These are phyloP conservation scores for Jackrogersella multiformis DNA, from an alignment of 495 filamentous ascomycete genomes.

Conservation along the genomic window DNA sequence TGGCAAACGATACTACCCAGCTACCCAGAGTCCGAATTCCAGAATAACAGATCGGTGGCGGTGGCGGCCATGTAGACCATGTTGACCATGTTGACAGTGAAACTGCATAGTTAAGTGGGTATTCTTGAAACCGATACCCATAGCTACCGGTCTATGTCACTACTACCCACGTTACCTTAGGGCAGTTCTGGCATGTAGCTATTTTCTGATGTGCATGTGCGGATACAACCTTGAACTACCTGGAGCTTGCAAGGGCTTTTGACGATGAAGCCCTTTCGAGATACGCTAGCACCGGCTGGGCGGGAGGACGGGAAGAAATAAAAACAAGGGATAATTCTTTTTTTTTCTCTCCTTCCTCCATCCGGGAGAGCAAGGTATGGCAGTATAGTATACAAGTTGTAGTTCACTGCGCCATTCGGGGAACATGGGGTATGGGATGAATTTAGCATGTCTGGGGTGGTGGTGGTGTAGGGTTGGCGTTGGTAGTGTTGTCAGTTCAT, in stretches of 20 bases:
- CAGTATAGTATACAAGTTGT: constrained; percentile 15
- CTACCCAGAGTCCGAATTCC: constrained; percentile 29
- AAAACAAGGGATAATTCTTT: constrained; percentile 7
- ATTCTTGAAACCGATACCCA: constrained; percentile 43
- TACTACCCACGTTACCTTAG: constrained; percentile 28
- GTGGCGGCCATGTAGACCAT: constrained; percentile 38
- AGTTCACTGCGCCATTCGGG: constrained; percentile 17
- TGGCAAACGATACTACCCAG: constrained; percentile 41
- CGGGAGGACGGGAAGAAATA: constrained; percentile 23
- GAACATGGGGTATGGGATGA: constrained; percentile 3
- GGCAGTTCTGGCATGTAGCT: constrained; percentile 28
- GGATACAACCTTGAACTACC: constrained; percentile 40
- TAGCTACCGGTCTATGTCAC: constrained; percentile 31
- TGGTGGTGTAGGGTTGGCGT: constrained; percentile 14
- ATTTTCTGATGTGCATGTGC: constrained; percentile 45
- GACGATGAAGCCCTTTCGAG: constrained; percentile 33
- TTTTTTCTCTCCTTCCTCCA: neutral
- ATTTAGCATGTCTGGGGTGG: constrained; percentile 7
- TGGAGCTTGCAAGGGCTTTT: constrained; percentile 25
- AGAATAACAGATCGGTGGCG: constrained; percentile 46
- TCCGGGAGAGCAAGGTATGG: constrained; percentile 25
- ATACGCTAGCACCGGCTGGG: constrained; percentile 33
- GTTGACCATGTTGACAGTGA: constrained; percentile 30
- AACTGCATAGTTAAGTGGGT: constrained; percentile 42
- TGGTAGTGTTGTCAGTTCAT: constrained; percentile 33